phyloP scores from a whole-genome alignment of 2,329 filamentous ascomycete species.

The Penicillium sp. region DNA sequence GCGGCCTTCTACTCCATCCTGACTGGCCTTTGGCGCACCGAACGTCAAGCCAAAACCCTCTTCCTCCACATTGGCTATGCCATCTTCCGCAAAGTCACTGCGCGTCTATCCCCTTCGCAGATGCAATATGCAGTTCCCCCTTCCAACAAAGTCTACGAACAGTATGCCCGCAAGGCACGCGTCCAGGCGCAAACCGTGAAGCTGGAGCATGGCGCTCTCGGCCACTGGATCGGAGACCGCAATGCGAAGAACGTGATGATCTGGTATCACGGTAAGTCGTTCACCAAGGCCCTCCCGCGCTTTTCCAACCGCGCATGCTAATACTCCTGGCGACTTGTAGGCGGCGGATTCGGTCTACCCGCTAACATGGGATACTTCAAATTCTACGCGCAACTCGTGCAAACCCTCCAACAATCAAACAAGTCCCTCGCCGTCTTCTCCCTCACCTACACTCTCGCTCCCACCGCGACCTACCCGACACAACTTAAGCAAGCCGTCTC shows the following conservation, averaged over 20 bases:
- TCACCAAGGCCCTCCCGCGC: too few relatives aligned
- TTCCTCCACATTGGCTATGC: constrained; percentile 42
- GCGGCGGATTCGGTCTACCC: constrained; percentile 61
- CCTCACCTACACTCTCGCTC: constrained; percentile 63
- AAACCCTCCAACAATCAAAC: constrained; percentile 45
- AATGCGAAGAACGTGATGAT: constrained; percentile 44
- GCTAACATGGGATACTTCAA: constrained; percentile 52
- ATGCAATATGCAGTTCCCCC: constrained; percentile 36
- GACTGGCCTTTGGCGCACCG: constrained; percentile 32
- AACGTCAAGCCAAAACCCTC: constrained; percentile 34
- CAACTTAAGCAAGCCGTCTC: constrained; percentile 49
- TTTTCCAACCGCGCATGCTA: background rate
- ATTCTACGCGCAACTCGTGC: constrained; percentile 52
- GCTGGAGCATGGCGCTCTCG: constrained; percentile 37
- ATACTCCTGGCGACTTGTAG: constrained; percentile 35
- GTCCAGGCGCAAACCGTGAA: constrained; percentile 33
- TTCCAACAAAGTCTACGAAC: constrained; percentile 35
- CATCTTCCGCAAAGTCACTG: constrained; percentile 35
- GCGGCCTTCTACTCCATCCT: constrained; percentile 34
- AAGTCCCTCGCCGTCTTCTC: constrained; percentile 56
- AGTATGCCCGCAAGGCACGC: constrained; percentile 29
- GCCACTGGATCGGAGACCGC: constrained; percentile 45
- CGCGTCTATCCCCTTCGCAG: constrained; percentile 33
- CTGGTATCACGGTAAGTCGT: constrained; percentile 24
- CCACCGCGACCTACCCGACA: constrained; percentile 47